Evolutionary conservation across 163 green algal species (phyloP), one percentile per base, ranked within the genome.

Genomic region (Scenedesmus sp.): DNA sequence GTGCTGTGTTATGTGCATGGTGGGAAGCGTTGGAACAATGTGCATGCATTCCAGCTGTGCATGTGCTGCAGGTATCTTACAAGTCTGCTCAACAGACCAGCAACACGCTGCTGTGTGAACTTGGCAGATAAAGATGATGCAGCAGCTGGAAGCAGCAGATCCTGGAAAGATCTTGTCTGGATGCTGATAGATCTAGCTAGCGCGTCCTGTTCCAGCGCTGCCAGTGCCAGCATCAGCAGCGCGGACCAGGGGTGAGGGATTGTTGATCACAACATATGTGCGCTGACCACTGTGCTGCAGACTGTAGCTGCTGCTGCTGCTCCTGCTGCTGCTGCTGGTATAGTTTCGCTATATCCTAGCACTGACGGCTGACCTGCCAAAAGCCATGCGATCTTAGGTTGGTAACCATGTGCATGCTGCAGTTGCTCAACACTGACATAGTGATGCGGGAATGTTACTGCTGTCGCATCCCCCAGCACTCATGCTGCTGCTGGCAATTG

Each of bases 281-380:
- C 20, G 65, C 30, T 16, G 65, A 7, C 24, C 78, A 53, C 5
- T 53, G 42, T 70, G 56, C 15, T 33, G 22, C 26, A 40, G 22
- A 42, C 70, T 80, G 70, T n/a, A 80, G 70, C 70, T 80, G 26
- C 26, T 73, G 61, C 61, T n/a, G 78, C 78, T 61, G 37, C 37
- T 81, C 35, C 35, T 46, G 35, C 33, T 81, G 72, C 35, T 22
- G 12, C 33, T 33, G 26, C 91, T 44, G 81, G 94, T 93, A 83
- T 97, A 92, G 92, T 98, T 98, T 3, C 30, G 40, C 30, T 40
- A 30, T 76, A 76, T 76, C 7, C 65, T 76, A 40, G 65, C 65
- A 40, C 30, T 2, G 30, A 37, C 65, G 7, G 65, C 30, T 3
- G 30, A 76, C 13, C 56, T 22, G 7, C 7, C 3, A 15, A 26